phyloP scores from a whole-genome alignment of 805 yeast species.

The Candida xyloterini region DNA sequence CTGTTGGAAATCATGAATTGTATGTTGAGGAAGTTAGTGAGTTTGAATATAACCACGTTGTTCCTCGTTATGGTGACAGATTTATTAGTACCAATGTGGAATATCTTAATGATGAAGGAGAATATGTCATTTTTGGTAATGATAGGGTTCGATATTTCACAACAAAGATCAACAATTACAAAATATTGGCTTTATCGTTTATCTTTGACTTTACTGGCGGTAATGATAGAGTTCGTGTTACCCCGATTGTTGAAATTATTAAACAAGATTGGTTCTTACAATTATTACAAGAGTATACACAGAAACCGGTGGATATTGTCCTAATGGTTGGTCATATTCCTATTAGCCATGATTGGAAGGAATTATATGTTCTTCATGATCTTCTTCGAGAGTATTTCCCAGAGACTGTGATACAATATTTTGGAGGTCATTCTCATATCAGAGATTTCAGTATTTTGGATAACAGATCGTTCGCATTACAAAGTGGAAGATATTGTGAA shows the following conservation, averaged over 20 bases:
- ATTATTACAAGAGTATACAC: constrained; percentile 30
- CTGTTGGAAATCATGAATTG: constrained; percentile 90
- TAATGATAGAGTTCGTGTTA: constrained; percentile 61
- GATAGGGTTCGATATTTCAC: constrained; percentile 58
- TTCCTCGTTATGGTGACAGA: constrained; percentile 54
- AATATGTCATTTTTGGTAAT: constrained; percentile 65
- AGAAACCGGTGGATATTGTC: constrained; percentile 54
- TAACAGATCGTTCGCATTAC: constrained; percentile 66
- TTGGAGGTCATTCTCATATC: constrained; percentile 94
- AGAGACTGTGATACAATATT: constrained; percentile 65
- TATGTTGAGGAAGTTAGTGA: constrained; percentile 62
- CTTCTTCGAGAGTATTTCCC: constrained; percentile 60
- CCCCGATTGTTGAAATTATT: constrained; percentile 53
- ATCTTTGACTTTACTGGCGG: constrained; percentile 68
- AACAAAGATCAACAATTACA: constrained; percentile 50
- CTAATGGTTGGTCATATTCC: constrained; percentile 82
- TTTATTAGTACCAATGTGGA: constrained; percentile 77
- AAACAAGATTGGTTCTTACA: constrained; percentile 64
- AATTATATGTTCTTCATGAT: constrained; percentile 45
- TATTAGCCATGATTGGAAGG: constrained; percentile 52
- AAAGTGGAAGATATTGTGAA: constrained; percentile 91
- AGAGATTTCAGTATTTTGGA: constrained; percentile 79
- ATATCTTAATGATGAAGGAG: constrained; percentile 40
- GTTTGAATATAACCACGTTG: constrained; percentile 63
- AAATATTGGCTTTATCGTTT: constrained; percentile 71